phyloP scores from a whole-genome alignment of 1,284 basidiomycete genomes.

The Cerioporus squamosus region DNA sequence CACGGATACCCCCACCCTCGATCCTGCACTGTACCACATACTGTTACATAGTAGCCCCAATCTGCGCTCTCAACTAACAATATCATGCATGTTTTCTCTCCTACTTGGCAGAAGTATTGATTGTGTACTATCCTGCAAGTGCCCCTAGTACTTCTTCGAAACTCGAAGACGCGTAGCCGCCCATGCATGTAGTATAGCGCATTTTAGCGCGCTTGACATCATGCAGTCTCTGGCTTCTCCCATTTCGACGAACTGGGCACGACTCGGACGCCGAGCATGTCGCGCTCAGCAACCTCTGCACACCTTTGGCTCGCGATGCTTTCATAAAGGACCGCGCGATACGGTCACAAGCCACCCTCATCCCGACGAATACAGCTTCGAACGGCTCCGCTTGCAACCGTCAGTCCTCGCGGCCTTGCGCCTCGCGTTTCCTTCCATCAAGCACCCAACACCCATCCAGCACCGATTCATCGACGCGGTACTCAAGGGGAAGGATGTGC shows the following conservation, averaged over 20 bases:
- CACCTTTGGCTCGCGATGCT: neutral
- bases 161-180: no score
- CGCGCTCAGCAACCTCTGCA: conserved; percentile 1
- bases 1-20: conserved; percentile 14
- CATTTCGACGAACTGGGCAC: conserved; percentile 11
- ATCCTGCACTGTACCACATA: conserved; percentile 19
- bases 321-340: conserved; percentile 15
- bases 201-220: neutral
- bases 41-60: conserved; percentile 14
- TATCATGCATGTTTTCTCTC: neutral
- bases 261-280: conserved; percentile 3
- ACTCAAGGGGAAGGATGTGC: conserved; percentile 57
- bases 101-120: no score
- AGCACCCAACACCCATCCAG: conserved; percentile 63
- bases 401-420: conserved; percentile 51
- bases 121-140: no score
- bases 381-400: conserved; percentile 54
- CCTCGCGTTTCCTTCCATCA: conserved; percentile 65
- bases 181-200: no score
- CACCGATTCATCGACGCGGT: conserved; percentile 65
- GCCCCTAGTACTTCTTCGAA: no score
- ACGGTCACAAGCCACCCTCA: conserved; percentile 5
- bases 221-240: conserved; percentile 18
- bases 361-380: conserved; percentile 21
- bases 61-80: neutral